Base-by-base conservation (phyloP, 202 grass and related monocot genomes). In the Bolboschoenoplectus hybrid region DNA sequence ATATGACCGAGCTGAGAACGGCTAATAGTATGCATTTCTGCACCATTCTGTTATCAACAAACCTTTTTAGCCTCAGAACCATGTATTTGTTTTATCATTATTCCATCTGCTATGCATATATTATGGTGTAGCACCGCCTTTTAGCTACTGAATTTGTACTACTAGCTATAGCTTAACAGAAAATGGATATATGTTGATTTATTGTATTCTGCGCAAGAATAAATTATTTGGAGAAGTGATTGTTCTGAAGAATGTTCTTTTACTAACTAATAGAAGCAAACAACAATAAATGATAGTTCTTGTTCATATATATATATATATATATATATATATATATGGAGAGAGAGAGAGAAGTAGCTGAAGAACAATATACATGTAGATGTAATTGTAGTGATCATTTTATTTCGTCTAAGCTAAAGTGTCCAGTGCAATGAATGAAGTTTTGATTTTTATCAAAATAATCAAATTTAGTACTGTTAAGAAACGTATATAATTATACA, bases 1-100 rank as follows among this genome's bases (percentile, higher is more conserved):
- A 2, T 98, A 98, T n/a, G 95, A 98, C 16, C 88, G 90, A 13
- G 95, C 95, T 39, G 93, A 98, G 80, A 98, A 98, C 6, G 95
- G 95, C 16, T 98, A 87, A 89, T 70, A 39, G 36, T 35, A 43
- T 60, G 26, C 38, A 16, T 80, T 74, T 74, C 47, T 76, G 20
- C 11, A 14, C 1, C 3, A 53, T 51, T 53, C 9, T 58, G 34
- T 6, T 60, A 5, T 9, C 9, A 0, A 50, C 44, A 5, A 1
- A 7, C 40, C 47, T 4, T 35, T 57, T 80, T 80, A 80, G 35
- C 36, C 36, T 41, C 14, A 7, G 35, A 60, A 55, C 26, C 20
- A 53, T 16, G 26, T 32, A 7, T 35, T 6, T 38, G 35, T 52
- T 49, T 74, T 34, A 47, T 11, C 44, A 20, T 47, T 26, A 9